Base-by-base conservation (phyloP, 352 stramenopile genomes). In the Blastocystis sp. region DNA sequence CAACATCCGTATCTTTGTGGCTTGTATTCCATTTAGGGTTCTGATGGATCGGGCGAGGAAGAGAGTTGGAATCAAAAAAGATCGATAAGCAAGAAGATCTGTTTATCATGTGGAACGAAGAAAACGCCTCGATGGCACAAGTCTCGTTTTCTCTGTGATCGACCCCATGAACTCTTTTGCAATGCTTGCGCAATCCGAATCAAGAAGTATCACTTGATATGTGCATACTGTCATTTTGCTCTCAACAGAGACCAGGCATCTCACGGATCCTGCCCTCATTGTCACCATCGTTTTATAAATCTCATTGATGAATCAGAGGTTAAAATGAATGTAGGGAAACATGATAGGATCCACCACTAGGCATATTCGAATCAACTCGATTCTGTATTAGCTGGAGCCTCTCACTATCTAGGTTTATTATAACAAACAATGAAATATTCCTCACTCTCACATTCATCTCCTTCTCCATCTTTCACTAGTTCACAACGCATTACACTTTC, bases 121-220 rank as follows among this genome's bases (percentile, higher is more conserved):
- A 78, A 78, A 29, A 78, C 66, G 1, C 66, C 66, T 3, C 7
- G 66, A n/a, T 78, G 66, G 66, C 66, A 78, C n/a, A 78, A 78
- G n/a, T 78, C 66, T 46, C 66, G 66, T 12, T 78, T 78, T 35
- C 29, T 78, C 1, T 54, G 32, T 19, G 37, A 54, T 29, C 21
- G 16, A 24, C 24, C 66, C 2, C 12, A 54, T 27, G 32, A 78
- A 19, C 49, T 78, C 39, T 78, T 78, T 54, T 78, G 66, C 43
- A 78, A 78, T 58, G 66, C 66, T 4, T 78, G 66, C n/a, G 66
- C 66, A 7, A 78, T 78, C 58, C 66, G 66, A 19, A 78, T 78
- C 1, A 78, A 78, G n/a, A 78, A 78, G 66, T 78, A 78, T 21
- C 66, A 78, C 66, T 37, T 78, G 1, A 24, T 78, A 9, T 78